Evolutionary conservation across 177 flowering plant species (phyloP), one percentile per base, ranked within the genome.

Genomic region (Telopea speciosissima): DNA sequence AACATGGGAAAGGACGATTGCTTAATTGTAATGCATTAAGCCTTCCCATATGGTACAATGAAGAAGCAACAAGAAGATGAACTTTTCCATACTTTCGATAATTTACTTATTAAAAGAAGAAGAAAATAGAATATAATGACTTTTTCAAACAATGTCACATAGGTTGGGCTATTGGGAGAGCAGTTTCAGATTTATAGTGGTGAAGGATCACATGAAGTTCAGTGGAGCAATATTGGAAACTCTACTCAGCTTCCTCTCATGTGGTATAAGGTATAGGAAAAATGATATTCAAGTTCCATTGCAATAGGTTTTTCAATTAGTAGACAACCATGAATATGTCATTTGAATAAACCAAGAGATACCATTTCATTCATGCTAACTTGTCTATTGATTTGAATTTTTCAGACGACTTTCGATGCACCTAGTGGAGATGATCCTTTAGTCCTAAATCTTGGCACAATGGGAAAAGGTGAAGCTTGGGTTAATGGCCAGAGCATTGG

Each of bases 381-480:
- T 2, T 36, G 3, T 49, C 1, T 49, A 49, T 16, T 49, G 54
- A 49, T 49, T 49, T 17, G 9, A 23, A 24, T 58, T 49, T 69
- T 45, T 64, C 86, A 93, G 99, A 78, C 88, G 11, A 25, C 12
- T 54, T 95, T 95, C 75, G 86, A 84, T 75, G 85, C 90, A 40
- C 99, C 98, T 0, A 74, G 8, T 0, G 96, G 94, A 25, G 66
- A 76, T 66, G 85, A 80, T 26, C 90, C 99, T 0, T 74, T 95
- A 3, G 93, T 82, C 12, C 63, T 95, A 54, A 83, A 93, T 76
- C 87, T 95, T 40, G 75, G 79, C 10, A 56, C 88, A 24, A 93
- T 95, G 99, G 93, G 96, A 62, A 95, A 93, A 78, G 99, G 99
- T 11, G 86, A 90, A 83, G 92, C 85, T 56, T 95, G 97, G 97